phyloP scores from a whole-genome alignment of 139 green algal species.

The Mychonastes homosphaera region DNA sequence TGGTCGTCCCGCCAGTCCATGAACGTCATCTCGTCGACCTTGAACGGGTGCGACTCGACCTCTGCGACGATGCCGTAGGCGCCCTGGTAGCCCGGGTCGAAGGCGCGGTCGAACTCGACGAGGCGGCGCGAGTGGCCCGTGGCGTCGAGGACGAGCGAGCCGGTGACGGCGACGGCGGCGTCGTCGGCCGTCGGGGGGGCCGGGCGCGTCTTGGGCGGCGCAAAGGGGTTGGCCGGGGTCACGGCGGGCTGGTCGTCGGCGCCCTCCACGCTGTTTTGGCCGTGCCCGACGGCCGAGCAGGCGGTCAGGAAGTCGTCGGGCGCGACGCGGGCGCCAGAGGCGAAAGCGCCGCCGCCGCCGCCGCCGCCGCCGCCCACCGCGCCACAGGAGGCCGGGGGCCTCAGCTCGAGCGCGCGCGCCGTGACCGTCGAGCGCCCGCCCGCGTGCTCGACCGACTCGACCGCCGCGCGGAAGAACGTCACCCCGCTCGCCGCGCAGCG shows the following conservation, averaged over 20 bases:
- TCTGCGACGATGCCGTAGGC: conserved; percentile 89
- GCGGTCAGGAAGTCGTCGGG: too few relatives aligned
- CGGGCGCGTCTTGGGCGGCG: too few relatives aligned
- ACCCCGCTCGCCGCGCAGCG: conserved; percentile 47
- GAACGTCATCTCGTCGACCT: conserved; percentile 92
- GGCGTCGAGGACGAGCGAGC: conserved; percentile 76
- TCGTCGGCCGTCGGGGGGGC: conserved; percentile 16
- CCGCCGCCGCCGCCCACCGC: too few relatives aligned
- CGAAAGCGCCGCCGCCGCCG: too few relatives aligned
- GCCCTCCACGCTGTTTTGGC: too few relatives aligned
- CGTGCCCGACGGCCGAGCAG: too few relatives aligned
- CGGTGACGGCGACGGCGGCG: conserved; percentile 33
- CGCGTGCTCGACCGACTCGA: conserved; percentile 48
- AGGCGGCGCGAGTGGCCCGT: conserved; percentile 81
- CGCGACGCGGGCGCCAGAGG: too few relatives aligned
- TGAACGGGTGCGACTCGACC: conserved; percentile 83
- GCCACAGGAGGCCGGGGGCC: too few relatives aligned
- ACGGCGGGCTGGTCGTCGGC: too few relatives aligned
- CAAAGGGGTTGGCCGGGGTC: too few relatives aligned
- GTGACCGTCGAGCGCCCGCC: conserved; percentile 40
- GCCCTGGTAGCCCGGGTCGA: conserved; percentile 87
- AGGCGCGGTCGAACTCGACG: conserved; percentile 82
- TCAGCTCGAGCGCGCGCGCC: too few relatives aligned
- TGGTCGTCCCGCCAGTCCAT: conserved; percentile 99
- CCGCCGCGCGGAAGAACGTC: conserved; percentile 44